Conservation (phyloP, 257 asterid genomes). For the Solanum stenotomum region DNA sequence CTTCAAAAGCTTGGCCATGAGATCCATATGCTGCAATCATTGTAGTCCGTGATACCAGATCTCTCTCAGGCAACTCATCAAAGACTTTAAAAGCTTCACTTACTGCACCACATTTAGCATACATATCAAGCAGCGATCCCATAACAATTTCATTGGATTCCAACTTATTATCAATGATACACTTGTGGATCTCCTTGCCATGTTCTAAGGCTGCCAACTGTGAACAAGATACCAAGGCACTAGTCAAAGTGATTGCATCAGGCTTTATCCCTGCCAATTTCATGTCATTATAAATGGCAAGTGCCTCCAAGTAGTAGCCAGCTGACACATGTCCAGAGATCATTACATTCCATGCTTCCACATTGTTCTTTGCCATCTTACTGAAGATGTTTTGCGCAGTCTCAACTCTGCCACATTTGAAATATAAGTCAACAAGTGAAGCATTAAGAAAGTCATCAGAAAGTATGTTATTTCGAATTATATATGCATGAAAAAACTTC, state of each 20-base stretch:
- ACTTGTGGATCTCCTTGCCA: slow-evolving; percentile 53
- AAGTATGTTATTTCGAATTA: slow-evolving; percentile 23
- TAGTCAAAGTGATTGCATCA: slow-evolving; percentile 54
- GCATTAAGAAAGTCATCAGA: slow-evolving; percentile 36
- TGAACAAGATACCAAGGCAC: slow-evolving; percentile 64
- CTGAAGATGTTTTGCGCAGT: slow-evolving; percentile 36
- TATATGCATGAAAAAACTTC: slow-evolving; percentile 52
- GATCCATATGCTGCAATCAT: slow-evolving; percentile 76
- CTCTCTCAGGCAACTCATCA: slow-evolving; percentile 36
- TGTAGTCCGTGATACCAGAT: slow-evolving; percentile 74
- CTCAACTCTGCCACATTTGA: slow-evolving; percentile 47
- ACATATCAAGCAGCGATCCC: slow-evolving; percentile 84
- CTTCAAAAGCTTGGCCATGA: slow-evolving; percentile 59
- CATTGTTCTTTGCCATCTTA: slow-evolving; percentile 28
- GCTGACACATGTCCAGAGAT: slow-evolving; percentile 75
- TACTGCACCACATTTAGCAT: slow-evolving; percentile 76
- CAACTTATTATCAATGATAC: slow-evolving; percentile 22
- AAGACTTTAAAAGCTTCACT: slow-evolving; percentile 50
- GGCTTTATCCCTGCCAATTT: slow-evolving; percentile 33
- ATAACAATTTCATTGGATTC: slow-evolving; percentile 47
- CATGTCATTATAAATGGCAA: slow-evolving; percentile 42
- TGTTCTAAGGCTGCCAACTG: slow-evolving; percentile 56
- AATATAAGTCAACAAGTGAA: slow-evolving; percentile 58
- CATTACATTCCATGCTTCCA: slow-evolving; percentile 66
- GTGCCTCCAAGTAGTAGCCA: slow-evolving; percentile 62